Evolutionary conservation across 2,329 filamentous ascomycete species (phyloP).

Genomic region (Cryphonectria carpinicola): DNA sequence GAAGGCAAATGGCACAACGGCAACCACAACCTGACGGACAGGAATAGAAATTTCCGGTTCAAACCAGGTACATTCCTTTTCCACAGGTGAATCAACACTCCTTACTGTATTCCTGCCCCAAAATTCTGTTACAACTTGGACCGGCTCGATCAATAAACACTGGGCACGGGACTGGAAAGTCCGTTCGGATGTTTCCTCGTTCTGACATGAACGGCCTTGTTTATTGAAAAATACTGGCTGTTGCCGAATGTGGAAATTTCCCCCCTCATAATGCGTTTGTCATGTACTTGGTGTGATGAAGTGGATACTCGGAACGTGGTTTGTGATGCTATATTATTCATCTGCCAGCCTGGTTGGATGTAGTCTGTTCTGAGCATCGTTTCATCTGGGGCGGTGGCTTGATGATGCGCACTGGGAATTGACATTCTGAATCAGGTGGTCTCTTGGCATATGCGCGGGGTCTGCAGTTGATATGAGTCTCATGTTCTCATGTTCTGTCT

Average conservation of each 20-base stretch:
- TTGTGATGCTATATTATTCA: background rate
- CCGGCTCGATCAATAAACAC: background rate
- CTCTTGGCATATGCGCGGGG: conserved; percentile 6
- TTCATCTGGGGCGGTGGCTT: background rate
- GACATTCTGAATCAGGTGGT: background rate
- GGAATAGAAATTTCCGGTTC: background rate
- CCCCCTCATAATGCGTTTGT: background rate
- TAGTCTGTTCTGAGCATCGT: background rate
- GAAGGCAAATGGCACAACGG: background rate
- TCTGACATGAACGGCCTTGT: background rate
- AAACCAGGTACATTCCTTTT: background rate
- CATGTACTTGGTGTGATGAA: background rate
- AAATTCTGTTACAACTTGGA: background rate
- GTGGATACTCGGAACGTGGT: background rate
- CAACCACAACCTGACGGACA: background rate
- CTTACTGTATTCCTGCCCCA: background rate
- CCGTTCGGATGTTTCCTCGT: background rate
- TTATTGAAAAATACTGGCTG: background rate
- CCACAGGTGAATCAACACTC: background rate
- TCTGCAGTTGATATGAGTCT: background rate
- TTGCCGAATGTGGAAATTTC: background rate
- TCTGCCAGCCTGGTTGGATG: background rate
- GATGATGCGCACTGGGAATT: background rate
- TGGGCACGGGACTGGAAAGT: background rate
- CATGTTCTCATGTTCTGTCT: background rate